Evolutionary conservation across 371 early-diverging fungal genomes (phyloP).

Genomic region (Amoeboaphelidium occidentale): DNA sequence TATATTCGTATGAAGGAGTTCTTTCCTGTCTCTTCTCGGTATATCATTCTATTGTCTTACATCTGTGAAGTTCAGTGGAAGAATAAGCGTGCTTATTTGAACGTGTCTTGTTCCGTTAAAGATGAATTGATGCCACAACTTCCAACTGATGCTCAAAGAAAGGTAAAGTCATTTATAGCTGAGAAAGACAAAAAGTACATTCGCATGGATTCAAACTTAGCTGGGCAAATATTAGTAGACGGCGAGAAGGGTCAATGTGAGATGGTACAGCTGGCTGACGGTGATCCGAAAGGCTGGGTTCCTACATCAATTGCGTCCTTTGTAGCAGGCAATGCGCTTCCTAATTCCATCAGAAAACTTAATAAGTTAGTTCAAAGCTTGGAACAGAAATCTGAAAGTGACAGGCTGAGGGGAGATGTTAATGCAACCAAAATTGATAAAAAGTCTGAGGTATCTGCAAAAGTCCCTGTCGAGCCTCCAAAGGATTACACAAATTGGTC

Average conservation of each 20-base stretch:
- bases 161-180: not conserved
- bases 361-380: not conserved
- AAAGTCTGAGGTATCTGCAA: too few relatives aligned
- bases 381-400: not conserved
- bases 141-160: not conserved
- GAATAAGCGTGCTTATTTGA: not conserved
- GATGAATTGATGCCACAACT: too few relatives aligned
- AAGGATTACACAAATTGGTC: not conserved
- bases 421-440: too few relatives aligned
- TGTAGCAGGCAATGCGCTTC: not conserved
- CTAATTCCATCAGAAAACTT: not conserved
- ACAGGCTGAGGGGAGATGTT: too few relatives aligned
- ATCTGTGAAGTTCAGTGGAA: not conserved
- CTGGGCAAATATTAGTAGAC: not conserved
- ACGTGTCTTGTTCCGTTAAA: not conserved
- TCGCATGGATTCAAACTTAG: not conserved
- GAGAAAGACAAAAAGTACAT: not conserved
- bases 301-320: conserved; percentile 5
- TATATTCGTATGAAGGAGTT: conserved; percentile 25
- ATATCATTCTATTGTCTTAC: conserved; percentile 21
- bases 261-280: conserved; percentile 22
- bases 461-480: not conserved
- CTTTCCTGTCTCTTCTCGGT: conserved; percentile 30
- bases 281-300: conserved; percentile 31
- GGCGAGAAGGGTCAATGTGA: conserved; percentile 4